Evolutionary conservation across 805 yeast species (phyloP), one percentile per base, ranked within the genome.

Genomic region (Sungouiozyma intestinalis): DNA sequence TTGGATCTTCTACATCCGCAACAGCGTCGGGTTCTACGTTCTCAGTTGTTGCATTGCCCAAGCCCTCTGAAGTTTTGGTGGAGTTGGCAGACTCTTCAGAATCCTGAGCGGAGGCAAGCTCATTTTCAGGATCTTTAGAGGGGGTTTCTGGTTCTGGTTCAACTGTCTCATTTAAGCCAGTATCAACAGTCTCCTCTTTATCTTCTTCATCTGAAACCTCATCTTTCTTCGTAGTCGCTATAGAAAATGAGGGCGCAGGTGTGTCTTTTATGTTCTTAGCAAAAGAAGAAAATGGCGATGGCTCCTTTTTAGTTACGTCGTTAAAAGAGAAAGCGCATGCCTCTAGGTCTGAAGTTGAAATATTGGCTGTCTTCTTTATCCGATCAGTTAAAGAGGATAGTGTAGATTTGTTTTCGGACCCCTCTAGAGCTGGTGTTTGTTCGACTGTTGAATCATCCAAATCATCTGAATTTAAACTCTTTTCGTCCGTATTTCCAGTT

Each of bases 271-370:
- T 37, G 33, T 52, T 50, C 17, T 45, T 43, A 1, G 62, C 39
- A 39, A 51, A 59, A 1, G 50, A 40, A 3, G 62, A 49, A 40
- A 57, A 57, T 13, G 63, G 61, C 0, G 62, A 57, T 3, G 39
- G 16, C 2, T 41, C 33, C n/a, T 40, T 40, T 15, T 39, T 33
- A 9, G 32, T 18, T 5, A 40, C 37, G 11, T 35, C 11, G 8
- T 31, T 45, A 16, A 31, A 38, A 16, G 35, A 33, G 14, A 42
- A 33, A 11, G 37, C 14, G 27, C 49, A 33, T 3, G 39, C 35
- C 19, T 48, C 38, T 1, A 47, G 17, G 21, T 44, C 41, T 5
- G 45, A 40, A 2, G 48, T 33, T 5, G 51, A 36, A 2, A 53
- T 36, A 33, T 54, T 57, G 1, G 62, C 62, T 11, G 45, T 49